phyloP scores from a whole-genome alignment of 1,284 basidiomycete genomes.

The Ustilago shanxiensis region DNA sequence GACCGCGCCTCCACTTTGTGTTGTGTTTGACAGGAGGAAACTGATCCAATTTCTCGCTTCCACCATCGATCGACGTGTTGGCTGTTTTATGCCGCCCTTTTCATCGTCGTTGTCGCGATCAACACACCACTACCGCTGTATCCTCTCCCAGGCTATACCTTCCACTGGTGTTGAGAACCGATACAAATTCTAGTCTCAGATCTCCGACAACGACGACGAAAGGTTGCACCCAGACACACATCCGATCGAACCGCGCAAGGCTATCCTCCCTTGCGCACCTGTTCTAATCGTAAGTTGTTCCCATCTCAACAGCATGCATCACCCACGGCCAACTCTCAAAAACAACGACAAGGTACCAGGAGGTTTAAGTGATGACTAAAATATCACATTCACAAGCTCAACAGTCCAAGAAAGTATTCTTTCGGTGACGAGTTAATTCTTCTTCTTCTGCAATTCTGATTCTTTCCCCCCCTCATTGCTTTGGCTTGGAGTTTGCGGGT shows the following conservation, averaged over 20 bases:
- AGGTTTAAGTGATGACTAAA: conserved; percentile 43
- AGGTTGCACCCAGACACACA: background rate
- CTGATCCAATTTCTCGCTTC: background rate
- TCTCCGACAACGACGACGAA: background rate
- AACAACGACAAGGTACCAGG: background rate
- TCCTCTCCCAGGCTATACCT: too few species aligned
- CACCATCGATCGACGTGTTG: background rate
- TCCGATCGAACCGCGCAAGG: background rate
- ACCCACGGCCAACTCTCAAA: too few species aligned
- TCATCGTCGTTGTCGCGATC: background rate
- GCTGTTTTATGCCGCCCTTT: background rate
- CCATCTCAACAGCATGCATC: background rate
- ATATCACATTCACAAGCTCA: conserved; percentile 60
- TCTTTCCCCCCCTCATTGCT: background rate
- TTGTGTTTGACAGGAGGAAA: background rate
- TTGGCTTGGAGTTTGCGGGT: too few species aligned
- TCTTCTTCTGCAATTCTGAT: conserved; percentile 62
- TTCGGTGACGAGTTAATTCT: conserved; percentile 51
- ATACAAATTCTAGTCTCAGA: too few species aligned
- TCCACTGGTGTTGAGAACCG: too few species aligned
- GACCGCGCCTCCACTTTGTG: conserved; percentile 1
- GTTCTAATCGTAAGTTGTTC: conserved; percentile 9
- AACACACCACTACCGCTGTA: too few species aligned
- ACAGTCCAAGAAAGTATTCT: conserved; percentile 41
- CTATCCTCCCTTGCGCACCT: background rate